Conservation (phyloP, 2,329 filamentous ascomycete genomes). For the Biscogniauxia sp. region DNA sequence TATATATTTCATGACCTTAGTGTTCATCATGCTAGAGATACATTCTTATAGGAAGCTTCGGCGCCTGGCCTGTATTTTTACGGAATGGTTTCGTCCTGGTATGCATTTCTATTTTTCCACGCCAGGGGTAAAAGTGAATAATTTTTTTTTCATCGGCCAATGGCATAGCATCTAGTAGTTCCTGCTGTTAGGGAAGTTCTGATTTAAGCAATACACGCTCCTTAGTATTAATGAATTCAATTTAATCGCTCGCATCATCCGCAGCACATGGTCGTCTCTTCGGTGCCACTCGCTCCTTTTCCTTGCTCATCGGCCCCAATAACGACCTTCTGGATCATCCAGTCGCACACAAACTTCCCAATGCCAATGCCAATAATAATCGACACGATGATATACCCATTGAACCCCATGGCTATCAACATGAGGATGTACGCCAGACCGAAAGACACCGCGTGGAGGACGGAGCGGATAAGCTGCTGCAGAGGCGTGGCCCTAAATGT, state of each 20-base stretch:
- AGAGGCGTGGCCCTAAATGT: constrained; percentile 40
- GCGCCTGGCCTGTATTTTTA: too few relatives aligned
- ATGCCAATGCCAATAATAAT: constrained; percentile 47
- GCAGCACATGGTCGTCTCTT: constrained; percentile 18
- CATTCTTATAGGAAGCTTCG: too few relatives aligned
- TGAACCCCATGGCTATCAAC: constrained; percentile 46
- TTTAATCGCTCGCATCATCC: constrained; percentile 4
- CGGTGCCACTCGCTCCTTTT: constrained; percentile 1
- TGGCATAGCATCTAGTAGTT: too few relatives aligned
- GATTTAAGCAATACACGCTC: not conserved
- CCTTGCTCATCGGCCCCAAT: constrained; percentile 18
- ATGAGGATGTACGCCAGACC: constrained; percentile 44
- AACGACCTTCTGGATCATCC: constrained; percentile 46
- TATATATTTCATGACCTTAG: too few relatives aligned
- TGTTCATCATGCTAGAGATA: too few relatives aligned
- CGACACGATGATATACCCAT: constrained; percentile 44
- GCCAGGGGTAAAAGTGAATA: too few relatives aligned
- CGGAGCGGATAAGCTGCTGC: constrained; percentile 39
- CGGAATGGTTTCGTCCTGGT: too few relatives aligned
- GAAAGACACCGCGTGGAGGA: constrained; percentile 40
- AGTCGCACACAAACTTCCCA: constrained; percentile 55
- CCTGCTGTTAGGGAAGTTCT: too few relatives aligned
- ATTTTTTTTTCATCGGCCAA: too few relatives aligned
- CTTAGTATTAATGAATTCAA: not conserved
- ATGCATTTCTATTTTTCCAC: too few relatives aligned